Evolutionary conservation across 2,329 filamentous ascomycete genomes (phyloP).

Genomic region (Neofusicoccum sp.): DNA sequence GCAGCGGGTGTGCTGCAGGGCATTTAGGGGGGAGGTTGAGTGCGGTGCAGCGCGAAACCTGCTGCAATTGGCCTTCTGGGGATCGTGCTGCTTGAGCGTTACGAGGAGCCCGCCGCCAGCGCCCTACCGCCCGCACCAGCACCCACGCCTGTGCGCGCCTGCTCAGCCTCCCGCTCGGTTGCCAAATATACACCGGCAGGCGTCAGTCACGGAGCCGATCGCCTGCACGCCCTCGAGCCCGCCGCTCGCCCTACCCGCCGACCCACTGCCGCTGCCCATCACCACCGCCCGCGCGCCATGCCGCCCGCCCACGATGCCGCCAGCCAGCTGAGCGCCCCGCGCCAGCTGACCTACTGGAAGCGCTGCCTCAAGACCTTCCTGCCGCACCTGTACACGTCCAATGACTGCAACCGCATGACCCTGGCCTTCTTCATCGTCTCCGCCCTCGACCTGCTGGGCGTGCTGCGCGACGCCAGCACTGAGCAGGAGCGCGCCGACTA

Average conservation of each 20-base stretch:
- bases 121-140: not conserved
- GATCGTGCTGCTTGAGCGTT: conserved; percentile 12
- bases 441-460: conserved; percentile 77
- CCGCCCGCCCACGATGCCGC: not conserved
- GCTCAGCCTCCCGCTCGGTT: conserved; percentile 7
- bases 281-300: not conserved
- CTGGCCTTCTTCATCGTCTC: conserved; percentile 88
- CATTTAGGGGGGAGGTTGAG: conserved; percentile 11
- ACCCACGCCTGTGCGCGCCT: not conserved
- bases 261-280: conserved; percentile 4
- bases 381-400: conserved; percentile 80
- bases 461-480: conserved; percentile 59
- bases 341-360: conserved; percentile 88
- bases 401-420: conserved; percentile 87
- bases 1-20: not conserved
- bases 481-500: conserved; percentile 58
- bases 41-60: conserved; percentile 7
- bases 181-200: conserved; percentile 6
- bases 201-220: not conserved
- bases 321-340: conserved; percentile 36
- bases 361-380: conserved; percentile 82
- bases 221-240: not conserved
- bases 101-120: conserved; percentile 6
- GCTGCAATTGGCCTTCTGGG: conserved; percentile 14
- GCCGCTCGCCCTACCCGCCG: conserved; percentile 13